These are phyloP conservation scores for Biscogniauxia sp. DNA, from an alignment of 2,329 filamentous ascomycete species.

Conservation along the genomic window DNA sequence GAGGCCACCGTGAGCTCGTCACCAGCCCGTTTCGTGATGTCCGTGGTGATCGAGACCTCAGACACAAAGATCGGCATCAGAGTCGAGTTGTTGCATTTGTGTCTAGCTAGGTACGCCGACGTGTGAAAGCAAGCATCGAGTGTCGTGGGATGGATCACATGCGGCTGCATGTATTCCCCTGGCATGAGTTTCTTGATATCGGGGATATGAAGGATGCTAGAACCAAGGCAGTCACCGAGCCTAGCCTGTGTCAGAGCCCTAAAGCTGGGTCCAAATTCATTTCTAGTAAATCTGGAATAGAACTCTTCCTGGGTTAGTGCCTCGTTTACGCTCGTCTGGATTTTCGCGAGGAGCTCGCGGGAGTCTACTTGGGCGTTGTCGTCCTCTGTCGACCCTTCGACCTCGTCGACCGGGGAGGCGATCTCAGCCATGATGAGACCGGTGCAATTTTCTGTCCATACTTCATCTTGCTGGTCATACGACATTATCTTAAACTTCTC, in stretches of 20 bases:
- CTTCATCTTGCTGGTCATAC: neutral
- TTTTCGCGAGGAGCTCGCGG: neutral
- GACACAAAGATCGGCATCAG: constrained; percentile 1
- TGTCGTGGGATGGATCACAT: constrained; percentile 7
- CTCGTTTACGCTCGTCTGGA: too few relatives aligned
- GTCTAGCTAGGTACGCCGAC: neutral
- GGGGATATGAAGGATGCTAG: constrained; percentile 1
- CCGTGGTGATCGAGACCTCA: constrained; percentile 1
- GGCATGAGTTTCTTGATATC: constrained; percentile 8
- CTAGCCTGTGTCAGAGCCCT: neutral
- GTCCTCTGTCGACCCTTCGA: neutral
- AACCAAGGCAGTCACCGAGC: neutral
- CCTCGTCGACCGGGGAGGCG: neutral
- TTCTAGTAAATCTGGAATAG: constrained; percentile 3
- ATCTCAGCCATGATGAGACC: constrained; percentile 1
- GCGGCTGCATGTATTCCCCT: constrained; percentile 2
- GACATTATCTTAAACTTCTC: neutral
- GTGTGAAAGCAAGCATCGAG: constrained; percentile 4
- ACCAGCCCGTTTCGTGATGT: neutral
- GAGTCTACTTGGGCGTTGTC: neutral
- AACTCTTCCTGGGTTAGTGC: neutral
- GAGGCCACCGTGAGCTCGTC: neutral
- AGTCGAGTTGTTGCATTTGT: neutral
- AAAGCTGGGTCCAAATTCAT: constrained; percentile 8
- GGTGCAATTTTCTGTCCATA: neutral